These are phyloP conservation scores for Cyberlindnera euphorbiiphila DNA, from an alignment of 805 yeast species.

Conservation along the genomic window DNA sequence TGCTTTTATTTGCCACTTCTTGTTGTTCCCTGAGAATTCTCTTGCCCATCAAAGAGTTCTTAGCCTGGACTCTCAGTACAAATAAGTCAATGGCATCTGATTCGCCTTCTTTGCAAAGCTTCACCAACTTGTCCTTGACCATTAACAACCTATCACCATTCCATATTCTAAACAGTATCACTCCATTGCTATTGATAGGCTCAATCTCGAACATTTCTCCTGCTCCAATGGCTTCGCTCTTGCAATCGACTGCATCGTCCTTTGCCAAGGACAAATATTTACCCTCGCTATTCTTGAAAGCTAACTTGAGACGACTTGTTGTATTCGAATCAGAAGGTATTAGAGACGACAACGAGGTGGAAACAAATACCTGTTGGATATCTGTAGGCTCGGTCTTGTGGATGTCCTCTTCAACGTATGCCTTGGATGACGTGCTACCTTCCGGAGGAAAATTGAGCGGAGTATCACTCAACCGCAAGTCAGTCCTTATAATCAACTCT, in stretches of 20 bases:
- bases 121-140: not conserved
- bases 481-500: not conserved
- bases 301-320: no score
- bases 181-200: slow-evolving; percentile 11
- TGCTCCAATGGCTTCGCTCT: slow-evolving; percentile 32
- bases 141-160: not conserved
- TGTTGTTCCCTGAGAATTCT: slow-evolving; percentile 13
- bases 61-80: slow-evolving; percentile 19
- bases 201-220: slow-evolving; percentile 27
- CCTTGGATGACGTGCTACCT: slow-evolving; percentile 3
- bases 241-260: slow-evolving; percentile 22
- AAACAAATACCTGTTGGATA: slow-evolving; percentile 33
- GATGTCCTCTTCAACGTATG: slow-evolving; percentile 7
- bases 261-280: slow-evolving; percentile 26
- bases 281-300: slow-evolving; percentile 30
- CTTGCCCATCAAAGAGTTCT: slow-evolving; percentile 17
- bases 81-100: slow-evolving; percentile 11
- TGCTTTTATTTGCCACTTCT: slow-evolving; percentile 14
- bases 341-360: slow-evolving; percentile 5
- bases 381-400: slow-evolving; percentile 29
- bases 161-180: slow-evolving; percentile 21
- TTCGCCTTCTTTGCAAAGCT: slow-evolving; percentile 1
- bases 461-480: not conserved
- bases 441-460: slow-evolving; percentile 11
- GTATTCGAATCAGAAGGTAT: no score